A percentile compares a stretch with the other conserved stretches of the same genome.
These are phyloP conservation scores for Coemansia sp. DNA, from an alignment of 192 early-diverging fungal species.

Conservation along the genomic window DNA sequence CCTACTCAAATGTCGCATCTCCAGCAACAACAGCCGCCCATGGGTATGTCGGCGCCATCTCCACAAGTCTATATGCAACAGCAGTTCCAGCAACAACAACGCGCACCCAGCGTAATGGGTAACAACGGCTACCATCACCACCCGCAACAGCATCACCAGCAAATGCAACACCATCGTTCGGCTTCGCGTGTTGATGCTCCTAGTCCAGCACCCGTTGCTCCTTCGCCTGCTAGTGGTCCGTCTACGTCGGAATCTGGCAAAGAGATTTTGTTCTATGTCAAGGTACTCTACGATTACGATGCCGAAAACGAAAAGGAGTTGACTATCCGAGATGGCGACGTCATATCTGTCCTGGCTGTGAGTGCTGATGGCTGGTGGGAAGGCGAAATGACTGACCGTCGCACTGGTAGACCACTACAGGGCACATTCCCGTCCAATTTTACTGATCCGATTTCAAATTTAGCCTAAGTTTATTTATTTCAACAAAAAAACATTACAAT, in stretches of 20 bases:
- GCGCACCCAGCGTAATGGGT: slow-evolving; percentile 45
- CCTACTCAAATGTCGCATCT: neutral
- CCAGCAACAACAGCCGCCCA: neutral
- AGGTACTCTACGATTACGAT: slow-evolving; percentile 56
- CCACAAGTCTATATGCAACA: slow-evolving; percentile 17
- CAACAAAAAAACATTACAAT: neutral
- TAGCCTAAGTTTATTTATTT: slow-evolving; percentile 7
- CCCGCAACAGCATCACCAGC: slow-evolving; percentile 20
- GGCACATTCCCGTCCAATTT: slow-evolving; percentile 61
- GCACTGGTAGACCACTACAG: slow-evolving; percentile 35
- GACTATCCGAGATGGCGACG: slow-evolving; percentile 44
- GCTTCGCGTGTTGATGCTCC: slow-evolving; percentile 17
- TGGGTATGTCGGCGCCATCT: slow-evolving; percentile 29
- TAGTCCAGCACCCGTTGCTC: neutral
- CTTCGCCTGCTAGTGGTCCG: slow-evolving; percentile 1
- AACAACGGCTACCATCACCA: slow-evolving; percentile 5
- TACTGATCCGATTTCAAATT: slow-evolving; percentile 50
- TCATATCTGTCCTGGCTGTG: slow-evolving; percentile 53
- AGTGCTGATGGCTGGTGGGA: slow-evolving; percentile 60
- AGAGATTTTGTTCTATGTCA: slow-evolving; percentile 56
- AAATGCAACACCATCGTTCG: slow-evolving; percentile 18
- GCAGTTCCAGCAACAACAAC: slow-evolving; percentile 14
- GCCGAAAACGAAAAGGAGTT: slow-evolving; percentile 55
- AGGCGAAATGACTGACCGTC: slow-evolving; percentile 52
- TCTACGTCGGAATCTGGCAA: slow-evolving; percentile 31